These are phyloP conservation scores for Alisma plantagoaquatica DNA, from an alignment of 106 monocot genomes.

Conservation along the genomic window DNA sequence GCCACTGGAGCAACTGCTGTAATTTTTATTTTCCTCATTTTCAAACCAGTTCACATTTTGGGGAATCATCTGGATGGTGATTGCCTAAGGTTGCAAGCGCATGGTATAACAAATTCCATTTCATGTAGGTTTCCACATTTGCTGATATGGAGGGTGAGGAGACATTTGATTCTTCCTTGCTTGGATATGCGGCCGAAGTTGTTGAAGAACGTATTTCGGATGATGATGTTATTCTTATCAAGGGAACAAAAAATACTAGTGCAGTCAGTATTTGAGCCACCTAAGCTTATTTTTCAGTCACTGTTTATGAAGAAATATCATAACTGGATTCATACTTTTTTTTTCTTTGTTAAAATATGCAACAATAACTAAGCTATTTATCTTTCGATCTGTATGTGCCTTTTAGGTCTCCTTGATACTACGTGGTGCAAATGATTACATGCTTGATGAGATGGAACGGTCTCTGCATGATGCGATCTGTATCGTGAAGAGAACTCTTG, in stretches of 20 bases:
- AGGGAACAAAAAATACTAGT: conserved; percentile 89
- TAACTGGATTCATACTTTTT: too few relatives aligned
- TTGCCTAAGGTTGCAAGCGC: too few relatives aligned
- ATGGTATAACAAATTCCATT: too few relatives aligned
- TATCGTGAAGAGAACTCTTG: conserved; percentile 95
- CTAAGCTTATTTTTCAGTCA: too few relatives aligned
- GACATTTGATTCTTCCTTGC: conserved; percentile 83
- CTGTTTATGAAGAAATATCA: too few relatives aligned
- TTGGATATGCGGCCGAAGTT: conserved; percentile 88
- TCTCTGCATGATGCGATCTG: conserved; percentile 91
- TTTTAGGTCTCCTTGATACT: conserved; percentile 83
- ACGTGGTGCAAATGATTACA: conserved; percentile 92
- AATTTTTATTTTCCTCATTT: too few relatives aligned
- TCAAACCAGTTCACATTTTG: too few relatives aligned
- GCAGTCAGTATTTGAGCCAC: too few relatives aligned
- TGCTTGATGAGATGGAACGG: conserved; percentile 99
- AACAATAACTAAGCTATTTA: too few relatives aligned
- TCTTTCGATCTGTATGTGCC: too few relatives aligned
- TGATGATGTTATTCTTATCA: conserved; percentile 91
- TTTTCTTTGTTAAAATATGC: too few relatives aligned
- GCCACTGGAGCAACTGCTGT: conserved; percentile 96
- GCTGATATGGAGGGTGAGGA: conserved; percentile 99
- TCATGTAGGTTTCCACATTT: conserved; percentile 95
- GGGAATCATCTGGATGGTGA: too few relatives aligned
- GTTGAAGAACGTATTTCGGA: conserved; percentile 88